Percentiles rank a stretch among this genome's conserved stretches.
Evolutionary conservation across 805 yeast genomes (phyloP).

Genomic region (Kluyveromyces siamensis): DNA sequence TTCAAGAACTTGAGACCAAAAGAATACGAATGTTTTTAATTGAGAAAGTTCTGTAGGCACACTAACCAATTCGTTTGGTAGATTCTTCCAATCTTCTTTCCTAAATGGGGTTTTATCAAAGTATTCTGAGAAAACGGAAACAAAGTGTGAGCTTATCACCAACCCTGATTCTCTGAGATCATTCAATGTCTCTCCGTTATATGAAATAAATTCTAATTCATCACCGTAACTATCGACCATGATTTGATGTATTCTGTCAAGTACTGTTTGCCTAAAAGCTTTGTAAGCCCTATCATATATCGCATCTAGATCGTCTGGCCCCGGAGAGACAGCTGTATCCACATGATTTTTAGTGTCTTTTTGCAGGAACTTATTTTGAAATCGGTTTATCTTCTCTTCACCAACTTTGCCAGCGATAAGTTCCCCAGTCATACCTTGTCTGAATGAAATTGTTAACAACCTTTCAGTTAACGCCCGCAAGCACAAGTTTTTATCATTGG

Average conservation of each 20-base stretch:
- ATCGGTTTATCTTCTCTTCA: conserved; percentile 25
- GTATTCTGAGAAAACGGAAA: conserved; percentile 49
- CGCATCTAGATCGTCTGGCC: background rate
- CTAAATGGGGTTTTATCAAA: conserved; percentile 26
- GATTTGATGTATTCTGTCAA: conserved; percentile 40
- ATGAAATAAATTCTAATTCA: conserved; percentile 45
- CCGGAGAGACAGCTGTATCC: background rate
- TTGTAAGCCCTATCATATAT: conserved; percentile 20
- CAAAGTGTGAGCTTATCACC: conserved; percentile 38
- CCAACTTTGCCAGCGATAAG: conserved; percentile 35
- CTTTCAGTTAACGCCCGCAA: conserved; percentile 63
- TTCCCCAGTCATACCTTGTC: conserved; percentile 38
- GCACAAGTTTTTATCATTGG: conserved; percentile 82
- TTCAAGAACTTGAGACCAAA: conserved; percentile 43
- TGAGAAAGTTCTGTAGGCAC: conserved; percentile 26
- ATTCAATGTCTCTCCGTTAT: conserved; percentile 29
- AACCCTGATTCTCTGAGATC: conserved; percentile 36
- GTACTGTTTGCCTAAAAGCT: conserved; percentile 35
- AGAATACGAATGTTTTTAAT: conserved; percentile 34
- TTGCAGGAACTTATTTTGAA: too few relatives aligned
- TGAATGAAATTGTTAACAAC: conserved; percentile 48
- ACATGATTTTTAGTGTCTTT: background rate
- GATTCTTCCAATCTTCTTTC: conserved; percentile 18
- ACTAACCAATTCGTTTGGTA: conserved; percentile 13
- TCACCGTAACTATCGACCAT: conserved; percentile 48